Evolutionary conservation across 805 yeast genomes (phyloP).

Genomic region (Limtongia smithiae): DNA sequence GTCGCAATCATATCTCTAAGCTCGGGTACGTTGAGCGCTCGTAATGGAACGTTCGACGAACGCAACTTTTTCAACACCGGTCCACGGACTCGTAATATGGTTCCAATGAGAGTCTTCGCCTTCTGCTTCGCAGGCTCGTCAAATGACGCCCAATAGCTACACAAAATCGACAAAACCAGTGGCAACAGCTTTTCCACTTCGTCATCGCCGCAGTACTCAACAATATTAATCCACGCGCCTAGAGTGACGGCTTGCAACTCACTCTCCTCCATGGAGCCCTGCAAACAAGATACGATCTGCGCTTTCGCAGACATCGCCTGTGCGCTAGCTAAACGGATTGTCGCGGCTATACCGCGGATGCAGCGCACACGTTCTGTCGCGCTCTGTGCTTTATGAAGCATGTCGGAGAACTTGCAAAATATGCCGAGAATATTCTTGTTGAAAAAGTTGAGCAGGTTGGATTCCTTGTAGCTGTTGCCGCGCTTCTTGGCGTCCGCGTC

Average conservation of each 20-base stretch:
- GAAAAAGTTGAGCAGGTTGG: slow-evolving; percentile 42
- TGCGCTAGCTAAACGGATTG: slow-evolving; percentile 53
- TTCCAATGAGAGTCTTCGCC: slow-evolving; percentile 50
- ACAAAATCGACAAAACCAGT: slow-evolving; percentile 65
- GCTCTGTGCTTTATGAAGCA: slow-evolving; percentile 68
- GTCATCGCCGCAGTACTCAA: slow-evolving; percentile 52
- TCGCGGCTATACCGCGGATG: slow-evolving; percentile 66
- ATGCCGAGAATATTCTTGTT: slow-evolving; percentile 66
- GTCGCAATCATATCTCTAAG: slow-evolving; percentile 5
- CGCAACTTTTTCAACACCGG: slow-evolving; percentile 26
- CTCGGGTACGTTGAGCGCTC: slow-evolving; percentile 14
- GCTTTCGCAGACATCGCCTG: slow-evolving; percentile 68
- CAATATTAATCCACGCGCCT: slow-evolving; percentile 61
- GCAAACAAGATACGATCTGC: slow-evolving; percentile 81
- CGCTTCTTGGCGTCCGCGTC: slow-evolving; percentile 1
- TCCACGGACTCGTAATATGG: slow-evolving; percentile 31
- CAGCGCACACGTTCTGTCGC: slow-evolving; percentile 68
- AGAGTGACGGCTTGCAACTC: slow-evolving; percentile 61
- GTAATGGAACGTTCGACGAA: slow-evolving; percentile 32
- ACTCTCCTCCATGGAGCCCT: slow-evolving; percentile 64
- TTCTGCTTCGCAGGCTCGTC: slow-evolving; percentile 46
- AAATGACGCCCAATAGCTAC: slow-evolving; percentile 62
- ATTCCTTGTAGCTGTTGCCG: neutral
- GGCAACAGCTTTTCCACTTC: slow-evolving; percentile 67
- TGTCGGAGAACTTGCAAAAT: slow-evolving; percentile 74